Evolutionary conservation across 1,139 yeast genomes (phyloP), one percentile per base, ranked within the genome.

Genomic region (Yamadazyma trypodendri): DNA sequence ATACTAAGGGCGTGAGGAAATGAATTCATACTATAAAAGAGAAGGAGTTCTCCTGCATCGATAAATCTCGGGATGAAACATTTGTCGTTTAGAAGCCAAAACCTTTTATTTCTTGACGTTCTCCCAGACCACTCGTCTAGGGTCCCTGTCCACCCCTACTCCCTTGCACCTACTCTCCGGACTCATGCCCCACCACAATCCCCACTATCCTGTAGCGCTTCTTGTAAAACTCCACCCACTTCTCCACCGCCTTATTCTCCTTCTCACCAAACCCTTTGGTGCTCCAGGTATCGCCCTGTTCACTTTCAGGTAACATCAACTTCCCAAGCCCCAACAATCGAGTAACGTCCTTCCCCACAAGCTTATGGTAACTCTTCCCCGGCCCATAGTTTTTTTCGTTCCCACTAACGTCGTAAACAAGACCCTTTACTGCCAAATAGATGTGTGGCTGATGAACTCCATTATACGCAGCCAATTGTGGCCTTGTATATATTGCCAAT

Each of bases 321-420:
- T 56, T 53, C 43, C 68, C 69, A 42, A 66, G 50, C n/a, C 70
- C 77, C 39, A 88, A 64, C 2, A 89, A 81, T 41, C 94, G 62
- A 15, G 87, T 79, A 12, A 86, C 84, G 47, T 88, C 96, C 48
- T 77, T 79, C 2, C 90, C 96, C 6, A 82, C 85, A 36, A 88
- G 71, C 24, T 72, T 77, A 51, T 80, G 80, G 60, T 88, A 88
- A 21, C 83, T 79, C 46, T 79, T 76, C 0, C 88, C 92, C 1
- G 83, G 83, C 0, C 94, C 95, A 52, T 88, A 88, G 32, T 79
- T 81, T 15, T 74, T 77, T 12, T 58, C 50, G 52, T 86, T 87
- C 29, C 66, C 55, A 0, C 85, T 73, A 4, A 88, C 96, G 53
- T 88, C 96, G 53, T 84, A 88, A 10, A 88, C 77, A 2, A 70